Base-by-base conservation (phyloP, 2,329 filamentous ascomycete species). In the Colletotrichum orbiculare region DNA sequence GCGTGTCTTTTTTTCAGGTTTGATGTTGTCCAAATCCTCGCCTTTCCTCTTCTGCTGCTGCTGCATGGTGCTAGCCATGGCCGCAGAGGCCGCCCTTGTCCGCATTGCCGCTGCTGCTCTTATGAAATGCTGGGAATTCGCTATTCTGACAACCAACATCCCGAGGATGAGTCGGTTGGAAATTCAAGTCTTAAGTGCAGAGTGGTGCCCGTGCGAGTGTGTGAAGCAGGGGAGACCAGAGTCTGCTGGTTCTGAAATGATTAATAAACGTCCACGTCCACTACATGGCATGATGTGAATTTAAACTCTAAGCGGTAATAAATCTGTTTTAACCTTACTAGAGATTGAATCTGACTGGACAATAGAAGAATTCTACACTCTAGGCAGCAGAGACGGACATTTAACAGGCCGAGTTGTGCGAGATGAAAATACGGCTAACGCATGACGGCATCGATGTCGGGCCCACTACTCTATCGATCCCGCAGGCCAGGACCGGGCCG, bases 361-460 rank as follows among this genome's bases (percentile, higher is more conserved):
- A 3, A 3, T n/a, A n/a, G 39, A n/a, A 11, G 3, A 42, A 4
- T 6, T 42, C 39, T 42, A n/a, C 13, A 10, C 39, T 42, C 10
- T 7, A 42, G 13, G 13, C 39, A n/a, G 13, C 13, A 42, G 39
- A 42, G 48, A 52, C 48, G 48, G 48, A 52, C 35, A 52, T n/a
- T 52, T 52, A 11, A 35, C 12, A 38, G 25, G 34, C 11, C 48
- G 9, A 52, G 34, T 39, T 52, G 34, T 39, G 33, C 48, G 48
- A 38, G 34, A 13, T 9, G 48, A 52, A 17, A 39, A 17, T 12
- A 52, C 13, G 34, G 6, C 37, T 38, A 15, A 12, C 34, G 48
- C 15, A 52, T 52, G 48, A 52, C 48, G 48, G 34, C 48, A 52
- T 52, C 48, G 48, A 52, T 52, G 7, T 52, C 12, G 6, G 48